Percentiles rank a stretch among this genome's conserved stretches.
These are phyloP conservation scores for Sistotremastrum niveocremeum DNA, from an alignment of 768 basidiomycete species.

Conservation along the genomic window DNA sequence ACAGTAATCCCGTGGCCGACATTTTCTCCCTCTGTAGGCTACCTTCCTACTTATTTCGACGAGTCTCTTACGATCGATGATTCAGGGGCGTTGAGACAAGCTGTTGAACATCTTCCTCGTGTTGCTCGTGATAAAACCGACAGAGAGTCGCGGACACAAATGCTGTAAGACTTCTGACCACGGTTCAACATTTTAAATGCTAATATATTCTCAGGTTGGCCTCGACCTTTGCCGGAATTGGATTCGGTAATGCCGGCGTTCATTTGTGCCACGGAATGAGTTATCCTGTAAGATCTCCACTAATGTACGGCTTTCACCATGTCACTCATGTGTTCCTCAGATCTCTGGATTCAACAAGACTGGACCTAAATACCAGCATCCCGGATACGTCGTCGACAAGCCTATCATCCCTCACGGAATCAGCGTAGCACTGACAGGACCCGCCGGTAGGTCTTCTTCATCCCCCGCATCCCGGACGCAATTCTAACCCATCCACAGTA, in stretches of 20 bases:
- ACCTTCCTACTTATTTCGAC: too few species aligned
- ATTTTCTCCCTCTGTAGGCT: slow-evolving; percentile 68
- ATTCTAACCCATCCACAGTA: slow-evolving; percentile 27
- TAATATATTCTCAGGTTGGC: slow-evolving; percentile 43
- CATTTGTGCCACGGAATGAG: slow-evolving; percentile 86
- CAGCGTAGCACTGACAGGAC: slow-evolving; percentile 80
- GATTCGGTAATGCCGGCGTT: slow-evolving; percentile 88
- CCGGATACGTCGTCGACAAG: slow-evolving; percentile 71
- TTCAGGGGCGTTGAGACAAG: slow-evolving; percentile 68
- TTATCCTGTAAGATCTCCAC: slow-evolving; percentile 45
- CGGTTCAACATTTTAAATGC: neutral
- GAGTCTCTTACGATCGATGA: too few species aligned
- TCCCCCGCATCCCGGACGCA: slow-evolving; percentile 2
- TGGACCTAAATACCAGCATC: slow-evolving; percentile 83
- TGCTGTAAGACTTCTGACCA: slow-evolving; percentile 49
- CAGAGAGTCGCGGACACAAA: slow-evolving; percentile 72
- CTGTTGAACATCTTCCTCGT: slow-evolving; percentile 78
- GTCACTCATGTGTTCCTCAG: slow-evolving; percentile 22
- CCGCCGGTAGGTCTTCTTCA: slow-evolving; percentile 41
- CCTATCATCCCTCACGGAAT: slow-evolving; percentile 94
- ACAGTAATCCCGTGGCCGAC: slow-evolving; percentile 83
- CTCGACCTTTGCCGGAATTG: slow-evolving; percentile 89
- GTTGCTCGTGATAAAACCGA: slow-evolving; percentile 71
- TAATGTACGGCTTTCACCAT: neutral
- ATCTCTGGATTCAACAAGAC: slow-evolving; percentile 92